Base-by-base conservation (phyloP, 768 basidiomycete species). In the Filobasidium floriforme region DNA sequence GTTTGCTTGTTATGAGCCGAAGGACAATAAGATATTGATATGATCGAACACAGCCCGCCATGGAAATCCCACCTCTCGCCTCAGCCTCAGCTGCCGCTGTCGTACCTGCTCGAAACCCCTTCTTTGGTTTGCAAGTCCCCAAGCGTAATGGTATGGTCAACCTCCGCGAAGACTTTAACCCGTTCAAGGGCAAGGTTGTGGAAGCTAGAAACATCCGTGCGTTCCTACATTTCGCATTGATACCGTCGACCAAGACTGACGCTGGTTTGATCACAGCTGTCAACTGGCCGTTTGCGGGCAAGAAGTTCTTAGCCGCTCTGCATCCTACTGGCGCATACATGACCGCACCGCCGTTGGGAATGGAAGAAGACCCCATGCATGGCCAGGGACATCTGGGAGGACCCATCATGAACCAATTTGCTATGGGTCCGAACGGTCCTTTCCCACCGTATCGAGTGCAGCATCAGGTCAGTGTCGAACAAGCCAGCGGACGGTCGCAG, bases 131-230 rank as follows among this genome's bases (percentile, higher is more conserved):
- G 37, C 87, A 88, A 41, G 76, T 81, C 22, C 73, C 77, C 26
- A 84, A 91, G 83, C 89, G 88, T 80, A 84, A 82, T 62, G 74
- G 83, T 2, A 82, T 85, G 26, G 88, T 93, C 41, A 88, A 90
- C 75, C 85, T 94, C 78, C 90, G 94, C 80, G 91, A 96, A 72
- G 94, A 97, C 75, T 99, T 99, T 76, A 96, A 93, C 77, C 92
- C 94, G 18, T 96, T 90, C 80, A 85, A 88, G 73, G 84, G 85
- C 74, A 90, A 90, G 76, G 86, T 92, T 29, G 84, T 82, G 9
- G 89, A 90, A 62, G 85, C 92, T 7, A 79, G 84, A 28, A 83
- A 85, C 74, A 84, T 90, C 69, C 79, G 92, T 93, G 76, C 72
- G 91, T 84, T 15, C 1, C 40, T 15, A 41, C 29, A 28, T 22